A percentile compares a stretch with the other conserved stretches of the same genome.
Conservation (phyloP, 192 early-diverging fungal genomes). For the Coemansia sp. region DNA sequence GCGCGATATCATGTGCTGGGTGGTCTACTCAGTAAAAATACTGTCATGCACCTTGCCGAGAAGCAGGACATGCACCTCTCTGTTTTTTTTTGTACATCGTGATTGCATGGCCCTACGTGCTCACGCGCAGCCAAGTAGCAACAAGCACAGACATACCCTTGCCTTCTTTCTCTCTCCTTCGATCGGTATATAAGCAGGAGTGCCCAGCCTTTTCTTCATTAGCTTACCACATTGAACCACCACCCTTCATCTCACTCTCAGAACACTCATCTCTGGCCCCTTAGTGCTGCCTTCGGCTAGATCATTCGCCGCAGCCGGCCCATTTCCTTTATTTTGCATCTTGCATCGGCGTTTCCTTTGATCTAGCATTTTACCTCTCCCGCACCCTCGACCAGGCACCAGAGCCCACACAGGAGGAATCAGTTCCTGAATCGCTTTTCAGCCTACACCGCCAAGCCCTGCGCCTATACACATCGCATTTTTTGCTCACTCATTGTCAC, state of each 20-base stretch:
- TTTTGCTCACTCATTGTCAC: background rate
- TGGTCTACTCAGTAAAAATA: constrained; percentile 1
- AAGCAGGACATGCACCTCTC: background rate
- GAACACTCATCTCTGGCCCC: background rate
- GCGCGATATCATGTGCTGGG: constrained; percentile 6
- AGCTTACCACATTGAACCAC: background rate
- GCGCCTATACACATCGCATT: background rate
- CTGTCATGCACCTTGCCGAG: background rate
- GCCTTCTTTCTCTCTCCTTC: background rate
- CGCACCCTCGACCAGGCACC: background rate
- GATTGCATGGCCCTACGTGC: background rate
- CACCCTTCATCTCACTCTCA: background rate
- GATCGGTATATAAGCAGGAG: constrained; percentile 2
- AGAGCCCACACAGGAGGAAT: background rate
- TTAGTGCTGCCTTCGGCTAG: constrained; percentile 3
- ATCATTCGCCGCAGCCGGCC: constrained; percentile 2
- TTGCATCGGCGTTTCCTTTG: background rate
- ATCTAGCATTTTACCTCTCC: background rate
- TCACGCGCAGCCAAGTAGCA: constrained; percentile 9
- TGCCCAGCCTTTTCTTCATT: background rate
- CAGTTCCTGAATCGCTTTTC: background rate
- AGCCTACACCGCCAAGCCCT: background rate
- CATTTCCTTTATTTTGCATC: background rate
- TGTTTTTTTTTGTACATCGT: background rate
- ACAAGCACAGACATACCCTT: background rate